phyloP scores from a whole-genome alignment of 2,329 filamentous ascomycete species.

The Penicillium sp. region DNA sequence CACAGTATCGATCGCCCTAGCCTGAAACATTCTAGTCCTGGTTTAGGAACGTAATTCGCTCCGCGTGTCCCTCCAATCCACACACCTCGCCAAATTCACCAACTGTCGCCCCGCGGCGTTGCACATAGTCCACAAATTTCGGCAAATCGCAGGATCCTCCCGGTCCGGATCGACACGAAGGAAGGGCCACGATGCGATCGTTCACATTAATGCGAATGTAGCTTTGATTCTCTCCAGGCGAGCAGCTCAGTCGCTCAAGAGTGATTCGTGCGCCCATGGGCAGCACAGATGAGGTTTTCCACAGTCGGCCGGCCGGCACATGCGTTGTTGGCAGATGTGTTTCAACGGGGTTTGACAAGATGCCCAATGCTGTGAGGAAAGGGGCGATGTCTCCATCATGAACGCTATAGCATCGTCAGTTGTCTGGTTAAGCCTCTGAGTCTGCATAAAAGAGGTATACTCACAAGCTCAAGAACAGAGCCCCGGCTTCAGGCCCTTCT shows the following conservation, averaged over 20 bases:
- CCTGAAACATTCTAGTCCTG: slow-evolving; percentile 38
- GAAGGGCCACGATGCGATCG: slow-evolving; percentile 58
- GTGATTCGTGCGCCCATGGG: slow-evolving; percentile 63
- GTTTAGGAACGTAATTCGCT: slow-evolving; percentile 55
- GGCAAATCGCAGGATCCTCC: slow-evolving; percentile 53
- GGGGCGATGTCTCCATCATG: slow-evolving; percentile 64
- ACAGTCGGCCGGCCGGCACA: slow-evolving; percentile 50
- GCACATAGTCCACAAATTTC: slow-evolving; percentile 49
- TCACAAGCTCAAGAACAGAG: slow-evolving; percentile 62
- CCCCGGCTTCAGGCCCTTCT: slow-evolving; percentile 49
- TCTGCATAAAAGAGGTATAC: slow-evolving; percentile 20
- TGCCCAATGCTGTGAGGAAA: slow-evolving; percentile 57
- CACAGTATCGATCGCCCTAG: neutral
- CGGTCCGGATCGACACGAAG: slow-evolving; percentile 53
- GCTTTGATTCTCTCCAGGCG: slow-evolving; percentile 23
- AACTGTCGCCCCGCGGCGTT: slow-evolving; percentile 45
- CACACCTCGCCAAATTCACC: slow-evolving; percentile 56
- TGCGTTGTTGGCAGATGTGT: slow-evolving; percentile 52
- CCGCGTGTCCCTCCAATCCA: slow-evolving; percentile 47
- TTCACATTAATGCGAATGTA: slow-evolving; percentile 62
- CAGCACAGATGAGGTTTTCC: slow-evolving; percentile 60
- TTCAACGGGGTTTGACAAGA: slow-evolving; percentile 48
- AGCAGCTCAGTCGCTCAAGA: slow-evolving; percentile 58
- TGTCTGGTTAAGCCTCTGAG: neutral
- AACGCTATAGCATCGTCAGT: slow-evolving; percentile 38